Base-by-base conservation (phyloP, 2,329 filamentous ascomycete genomes). In the Dactylella cylindrospora region DNA sequence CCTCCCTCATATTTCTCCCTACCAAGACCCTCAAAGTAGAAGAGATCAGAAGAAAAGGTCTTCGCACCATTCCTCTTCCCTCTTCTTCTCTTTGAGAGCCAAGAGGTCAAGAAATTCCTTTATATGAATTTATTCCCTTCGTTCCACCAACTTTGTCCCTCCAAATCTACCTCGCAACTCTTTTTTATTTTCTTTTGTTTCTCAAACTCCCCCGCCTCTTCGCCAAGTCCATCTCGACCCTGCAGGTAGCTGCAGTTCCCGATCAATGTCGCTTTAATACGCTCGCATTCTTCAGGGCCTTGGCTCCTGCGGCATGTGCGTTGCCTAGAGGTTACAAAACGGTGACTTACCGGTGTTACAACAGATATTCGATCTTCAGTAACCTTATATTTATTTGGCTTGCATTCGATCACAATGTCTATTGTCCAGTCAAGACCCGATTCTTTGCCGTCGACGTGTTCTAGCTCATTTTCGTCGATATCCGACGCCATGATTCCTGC, bases 221-320 rank as follows among this genome's bases (percentile, higher is more conserved):
- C 52, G 51, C 59, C 59, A 64, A 55, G 52, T 55, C 50, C 52
- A 64, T 64, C 59, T 55, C 59, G 49, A 54, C 49, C 45, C 39
- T 54, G 50, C 43, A 45, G 44, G 15, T 45, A 31, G 41, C 49
- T 47, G 31, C 26, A 43, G 41, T 23, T 32, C 23, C 41, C 38
- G 45, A 47, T 40, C 55, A 51, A 55, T 64, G 59, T 55, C 44
- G 41, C 47, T 62, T 47, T 54, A 57, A 64, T 47, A 40, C 29
- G 44, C 46, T 55, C 51, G 44, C 55, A 61, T 61, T 53, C 53
- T 35, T 61, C 47, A 33, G 29, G 25, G 55, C 55, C 55, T 61
- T 61, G 54, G 54, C 54, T 52, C 26, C n/a, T 17, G 54, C 52
- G 47, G 55, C 55, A 47, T 45, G 15, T 43, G 47, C 43, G 55